These are phyloP conservation scores for Cercospora sesami DNA, from an alignment of 2,329 filamentous ascomycete species.

Conservation along the genomic window DNA sequence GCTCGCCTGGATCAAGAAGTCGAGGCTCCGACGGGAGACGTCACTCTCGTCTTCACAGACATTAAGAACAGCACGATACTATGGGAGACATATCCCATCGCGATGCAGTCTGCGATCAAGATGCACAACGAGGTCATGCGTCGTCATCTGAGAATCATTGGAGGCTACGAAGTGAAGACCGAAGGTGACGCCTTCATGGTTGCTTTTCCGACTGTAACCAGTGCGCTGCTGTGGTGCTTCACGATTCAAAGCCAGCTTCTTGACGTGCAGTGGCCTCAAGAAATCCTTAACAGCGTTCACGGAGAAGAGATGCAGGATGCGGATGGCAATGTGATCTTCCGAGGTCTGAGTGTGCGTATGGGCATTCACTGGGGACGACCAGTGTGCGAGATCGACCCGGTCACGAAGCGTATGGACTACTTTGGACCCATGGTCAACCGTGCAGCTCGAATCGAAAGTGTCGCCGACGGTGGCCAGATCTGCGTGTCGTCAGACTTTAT, in stretches of 20 bases:
- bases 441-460: slow-evolving; percentile 86
- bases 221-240: slow-evolving; percentile 93
- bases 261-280: slow-evolving; percentile 87
- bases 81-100: slow-evolving; percentile 92
- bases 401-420: slow-evolving; percentile 98
- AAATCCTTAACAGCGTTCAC: slow-evolving; percentile 82
- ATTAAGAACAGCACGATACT: slow-evolving; percentile 97
- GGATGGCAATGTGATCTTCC: slow-evolving; percentile 87
- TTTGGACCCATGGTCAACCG: slow-evolving; percentile 99
- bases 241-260: slow-evolving; percentile 86
- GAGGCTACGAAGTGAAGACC: slow-evolving; percentile 98
- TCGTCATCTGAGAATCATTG: slow-evolving; percentile 85
- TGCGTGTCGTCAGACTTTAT: slow-evolving; percentile 97
- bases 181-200: slow-evolving; percentile 99
- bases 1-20: slow-evolving; percentile 87
- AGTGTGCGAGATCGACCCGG: slow-evolving; percentile 91
- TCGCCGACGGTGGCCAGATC: slow-evolving; percentile 95
- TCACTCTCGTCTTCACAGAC: slow-evolving; percentile 95
- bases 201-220: slow-evolving; percentile 93
- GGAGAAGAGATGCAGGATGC: slow-evolving; percentile 81
- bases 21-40: slow-evolving; percentile 83
- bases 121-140: slow-evolving; percentile 97
- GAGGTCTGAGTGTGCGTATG: slow-evolving; percentile 93
- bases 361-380: slow-evolving; percentile 94
- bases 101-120: slow-evolving; percentile 96